Percentiles rank a stretch among this genome's conserved stretches.
Conservation (phyloP, 1,139 yeast genomes). For the Candida labiduridarum region DNA sequence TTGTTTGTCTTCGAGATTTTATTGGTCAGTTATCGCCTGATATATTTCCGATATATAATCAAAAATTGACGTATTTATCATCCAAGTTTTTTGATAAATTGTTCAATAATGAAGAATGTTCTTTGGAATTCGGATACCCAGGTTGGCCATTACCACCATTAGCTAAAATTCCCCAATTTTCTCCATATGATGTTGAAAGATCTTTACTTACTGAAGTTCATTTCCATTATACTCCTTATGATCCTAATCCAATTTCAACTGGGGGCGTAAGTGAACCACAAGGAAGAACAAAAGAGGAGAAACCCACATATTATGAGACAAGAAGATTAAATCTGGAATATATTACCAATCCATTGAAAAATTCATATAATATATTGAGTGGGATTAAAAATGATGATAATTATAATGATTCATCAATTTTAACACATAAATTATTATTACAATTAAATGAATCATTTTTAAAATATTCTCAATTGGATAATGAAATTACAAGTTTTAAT, state of each 20-base stretch:
- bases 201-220: constrained; percentile 79
- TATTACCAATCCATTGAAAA: constrained; percentile 65
- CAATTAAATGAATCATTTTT: constrained; percentile 36
- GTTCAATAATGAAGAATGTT: constrained; percentile 26
- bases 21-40: constrained; percentile 88
- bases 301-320: constrained; percentile 54
- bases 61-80: constrained; percentile 61
- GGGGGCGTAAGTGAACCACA: constrained; percentile 9
- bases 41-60: constrained; percentile 71
- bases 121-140: constrained; percentile 24
- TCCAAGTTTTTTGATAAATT: constrained; percentile 56
- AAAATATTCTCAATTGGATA: constrained; percentile 27
- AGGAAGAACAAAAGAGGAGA: constrained; percentile 6
- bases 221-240: constrained; percentile 56
- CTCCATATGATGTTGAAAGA: constrained; percentile 74
- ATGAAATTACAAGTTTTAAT: constrained; percentile 29
- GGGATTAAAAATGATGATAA: constrained; percentile 48
- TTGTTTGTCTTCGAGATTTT: constrained; percentile 78
- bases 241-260: constrained; percentile 2
- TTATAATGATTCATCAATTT: constrained; percentile 23
- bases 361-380: constrained; percentile 54
- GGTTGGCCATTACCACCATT: constrained; percentile 83
- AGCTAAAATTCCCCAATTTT: constrained; percentile 62
- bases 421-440: constrained; percentile 41
- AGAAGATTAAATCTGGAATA: constrained; percentile 73